Conservation (phyloP, 2,329 filamentous ascomycete genomes). For the Penicillium sp. region DNA sequence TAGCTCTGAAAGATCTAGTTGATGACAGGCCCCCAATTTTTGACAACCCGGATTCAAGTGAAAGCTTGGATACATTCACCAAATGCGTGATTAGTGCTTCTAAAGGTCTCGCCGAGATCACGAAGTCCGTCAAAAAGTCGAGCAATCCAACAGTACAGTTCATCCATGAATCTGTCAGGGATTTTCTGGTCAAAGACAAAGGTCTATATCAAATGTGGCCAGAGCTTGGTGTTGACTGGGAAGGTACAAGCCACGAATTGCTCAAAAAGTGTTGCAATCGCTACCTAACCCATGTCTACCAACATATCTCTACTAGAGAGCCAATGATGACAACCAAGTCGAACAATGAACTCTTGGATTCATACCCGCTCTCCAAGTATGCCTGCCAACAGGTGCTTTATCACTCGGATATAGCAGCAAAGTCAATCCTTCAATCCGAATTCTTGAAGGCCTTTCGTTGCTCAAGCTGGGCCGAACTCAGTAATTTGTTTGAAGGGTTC, state of each 20-base stretch:
- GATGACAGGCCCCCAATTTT: slow-evolving; percentile 6
- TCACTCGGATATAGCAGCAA: slow-evolving; percentile 31
- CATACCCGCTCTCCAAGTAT: neutral
- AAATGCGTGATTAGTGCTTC: slow-evolving; percentile 30
- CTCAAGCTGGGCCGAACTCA: slow-evolving; percentile 33
- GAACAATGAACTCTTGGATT: neutral
- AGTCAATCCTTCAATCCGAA: slow-evolving; percentile 18
- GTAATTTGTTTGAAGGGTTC: slow-evolving; percentile 40
- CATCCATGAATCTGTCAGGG: slow-evolving; percentile 41
- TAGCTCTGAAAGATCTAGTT: slow-evolving; percentile 37
- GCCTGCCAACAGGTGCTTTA: slow-evolving; percentile 22
- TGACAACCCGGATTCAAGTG: slow-evolving; percentile 34
- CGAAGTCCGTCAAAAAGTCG: slow-evolving; percentile 20
- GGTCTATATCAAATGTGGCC: slow-evolving; percentile 37
- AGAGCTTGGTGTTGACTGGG: slow-evolving; percentile 23
- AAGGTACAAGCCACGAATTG: slow-evolving; percentile 45
- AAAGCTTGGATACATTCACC: neutral
- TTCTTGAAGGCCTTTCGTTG: slow-evolving; percentile 33
- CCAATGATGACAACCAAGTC: neutral
- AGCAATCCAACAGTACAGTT: slow-evolving; percentile 36
- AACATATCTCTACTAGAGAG: slow-evolving; percentile 1
- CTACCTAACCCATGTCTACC: slow-evolving; percentile 8
- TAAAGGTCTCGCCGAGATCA: slow-evolving; percentile 37
- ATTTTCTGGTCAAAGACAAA: slow-evolving; percentile 37
- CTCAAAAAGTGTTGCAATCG: slow-evolving; percentile 41